Evolutionary conservation across 345 rosid genomes (phyloP).

Genomic region (Lumnitzera racemosa): DNA sequence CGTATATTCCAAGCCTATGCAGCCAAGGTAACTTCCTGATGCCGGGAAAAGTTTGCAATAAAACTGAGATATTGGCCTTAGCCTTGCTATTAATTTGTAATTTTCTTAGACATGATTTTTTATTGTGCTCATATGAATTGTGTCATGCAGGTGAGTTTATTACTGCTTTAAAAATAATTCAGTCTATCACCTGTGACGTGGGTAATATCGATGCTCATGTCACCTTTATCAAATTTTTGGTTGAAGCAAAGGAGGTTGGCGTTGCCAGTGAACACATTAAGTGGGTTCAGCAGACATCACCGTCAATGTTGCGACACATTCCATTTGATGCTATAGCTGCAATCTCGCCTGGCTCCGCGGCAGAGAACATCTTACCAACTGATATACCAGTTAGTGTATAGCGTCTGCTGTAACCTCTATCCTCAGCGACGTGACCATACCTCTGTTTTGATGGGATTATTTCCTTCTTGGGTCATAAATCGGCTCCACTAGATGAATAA

Average conservation of each 20-base stretch:
- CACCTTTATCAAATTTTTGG: slow-evolving; percentile 44
- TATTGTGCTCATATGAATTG: background rate
- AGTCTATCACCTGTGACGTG: slow-evolving; percentile 23
- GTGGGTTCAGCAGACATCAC: slow-evolving; percentile 35
- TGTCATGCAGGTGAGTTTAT: slow-evolving; percentile 36
- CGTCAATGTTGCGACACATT: slow-evolving; percentile 29
- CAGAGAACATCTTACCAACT: no score
- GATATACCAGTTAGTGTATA: no score
- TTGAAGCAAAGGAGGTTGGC: slow-evolving; percentile 44
- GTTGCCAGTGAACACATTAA: slow-evolving; percentile 44
- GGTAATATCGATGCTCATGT: slow-evolving; percentile 42
- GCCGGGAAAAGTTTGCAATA: background rate
- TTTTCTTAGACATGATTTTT: background rate
- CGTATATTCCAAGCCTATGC: slow-evolving; percentile 44
- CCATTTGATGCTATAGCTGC: slow-evolving; percentile 12
- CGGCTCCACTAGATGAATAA: no score
- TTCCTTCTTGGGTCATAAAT: no score
- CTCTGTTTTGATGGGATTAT: no score
- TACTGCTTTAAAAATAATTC: slow-evolving; percentile 41
- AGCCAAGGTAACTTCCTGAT: slow-evolving; percentile 32
- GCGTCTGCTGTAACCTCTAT: no score
- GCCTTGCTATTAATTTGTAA: background rate
- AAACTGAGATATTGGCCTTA: no score
- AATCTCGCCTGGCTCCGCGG: no score
- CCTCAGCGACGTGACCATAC: no score